phyloP scores from a whole-genome alignment of 1,139 yeast genomes.

The Sugiyamaella xylanicola region DNA sequence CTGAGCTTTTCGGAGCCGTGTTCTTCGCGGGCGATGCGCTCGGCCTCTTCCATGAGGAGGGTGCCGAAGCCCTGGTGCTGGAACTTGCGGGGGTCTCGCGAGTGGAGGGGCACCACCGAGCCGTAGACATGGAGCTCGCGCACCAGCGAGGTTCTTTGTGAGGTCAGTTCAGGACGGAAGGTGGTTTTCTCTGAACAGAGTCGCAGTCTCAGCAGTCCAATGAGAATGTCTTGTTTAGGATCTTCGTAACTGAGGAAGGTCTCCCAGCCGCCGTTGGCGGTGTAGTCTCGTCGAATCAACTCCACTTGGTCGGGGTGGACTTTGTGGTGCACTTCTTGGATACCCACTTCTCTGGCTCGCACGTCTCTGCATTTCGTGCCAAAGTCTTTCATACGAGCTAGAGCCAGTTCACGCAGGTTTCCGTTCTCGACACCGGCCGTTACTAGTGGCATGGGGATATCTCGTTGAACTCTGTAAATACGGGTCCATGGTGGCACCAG shows the following conservation, averaged over 20 bases:
- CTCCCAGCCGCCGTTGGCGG: conserved; percentile 99
- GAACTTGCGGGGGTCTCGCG: conserved; percentile 96
- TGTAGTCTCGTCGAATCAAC: conserved; percentile 89
- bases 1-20: conserved; percentile 90
- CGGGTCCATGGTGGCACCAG: conserved; percentile 99
- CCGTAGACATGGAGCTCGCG: conserved; percentile 98
- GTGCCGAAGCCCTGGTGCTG: conserved; percentile 99
- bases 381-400: conserved; percentile 97
- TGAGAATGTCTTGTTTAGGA: conserved; percentile 92
- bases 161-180: conserved; percentile 81
- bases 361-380: conserved; percentile 96
- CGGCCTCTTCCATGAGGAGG: conserved; percentile 96
- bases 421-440: conserved; percentile 99
- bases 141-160: conserved; percentile 87
- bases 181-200: conserved; percentile 89
- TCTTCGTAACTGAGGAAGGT: conserved; percentile 95
- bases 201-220: conserved; percentile 85
- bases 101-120: conserved; percentile 93
- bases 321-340: conserved; percentile 96
- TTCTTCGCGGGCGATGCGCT: conserved; percentile 90
- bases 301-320: conserved; percentile 98
- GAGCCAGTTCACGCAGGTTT: conserved; percentile 88
- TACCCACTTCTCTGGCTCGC: conserved; percentile 98
- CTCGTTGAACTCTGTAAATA: conserved; percentile 96
- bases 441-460: conserved; percentile 98